Conservation (phyloP, 306 rosid species). For the Castanospermum australe region DNA sequence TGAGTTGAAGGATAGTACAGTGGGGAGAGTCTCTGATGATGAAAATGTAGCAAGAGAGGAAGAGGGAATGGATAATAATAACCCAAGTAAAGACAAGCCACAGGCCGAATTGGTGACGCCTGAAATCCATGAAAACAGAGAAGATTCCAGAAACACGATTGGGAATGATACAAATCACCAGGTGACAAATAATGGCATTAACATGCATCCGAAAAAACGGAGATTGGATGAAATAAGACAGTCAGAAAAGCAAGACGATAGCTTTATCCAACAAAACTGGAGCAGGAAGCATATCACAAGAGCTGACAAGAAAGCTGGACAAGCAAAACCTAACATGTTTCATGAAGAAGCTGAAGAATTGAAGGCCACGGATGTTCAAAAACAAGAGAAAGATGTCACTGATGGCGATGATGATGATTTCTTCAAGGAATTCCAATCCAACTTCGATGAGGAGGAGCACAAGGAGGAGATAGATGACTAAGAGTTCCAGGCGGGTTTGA, state of each 20-base stretch:
- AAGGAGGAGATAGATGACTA: conserved; percentile 52
- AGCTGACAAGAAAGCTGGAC: conserved; percentile 13
- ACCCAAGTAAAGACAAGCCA: conserved; percentile 19
- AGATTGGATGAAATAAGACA: neutral
- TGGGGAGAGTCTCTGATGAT: conserved; percentile 6
- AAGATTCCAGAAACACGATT: conserved; percentile 10
- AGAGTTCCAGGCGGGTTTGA: conserved; percentile 37
- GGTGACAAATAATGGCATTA: conserved; percentile 13
- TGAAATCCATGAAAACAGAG: conserved; percentile 24
- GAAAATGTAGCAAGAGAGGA: conserved; percentile 3
- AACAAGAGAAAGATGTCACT: conserved; percentile 20
- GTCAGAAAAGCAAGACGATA: conserved; percentile 24
- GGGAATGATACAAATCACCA: conserved; percentile 19
- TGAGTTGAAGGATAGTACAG: conserved; percentile 13
- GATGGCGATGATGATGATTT: conserved; percentile 4
- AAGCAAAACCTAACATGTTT: conserved; percentile 1
- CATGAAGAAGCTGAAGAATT: conserved; percentile 16
- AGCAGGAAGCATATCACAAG: conserved; percentile 27
- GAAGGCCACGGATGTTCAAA: conserved; percentile 25
- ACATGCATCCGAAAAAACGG: conserved; percentile 1
- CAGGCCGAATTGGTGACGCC: neutral
- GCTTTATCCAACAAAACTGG: conserved; percentile 25
- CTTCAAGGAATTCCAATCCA: conserved; percentile 25
- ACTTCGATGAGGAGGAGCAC: conserved; percentile 45
- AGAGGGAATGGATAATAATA: neutral